These are phyloP conservation scores for Solanum peruvianum DNA, from an alignment of 257 asterid genomes.

Conservation along the genomic window DNA sequence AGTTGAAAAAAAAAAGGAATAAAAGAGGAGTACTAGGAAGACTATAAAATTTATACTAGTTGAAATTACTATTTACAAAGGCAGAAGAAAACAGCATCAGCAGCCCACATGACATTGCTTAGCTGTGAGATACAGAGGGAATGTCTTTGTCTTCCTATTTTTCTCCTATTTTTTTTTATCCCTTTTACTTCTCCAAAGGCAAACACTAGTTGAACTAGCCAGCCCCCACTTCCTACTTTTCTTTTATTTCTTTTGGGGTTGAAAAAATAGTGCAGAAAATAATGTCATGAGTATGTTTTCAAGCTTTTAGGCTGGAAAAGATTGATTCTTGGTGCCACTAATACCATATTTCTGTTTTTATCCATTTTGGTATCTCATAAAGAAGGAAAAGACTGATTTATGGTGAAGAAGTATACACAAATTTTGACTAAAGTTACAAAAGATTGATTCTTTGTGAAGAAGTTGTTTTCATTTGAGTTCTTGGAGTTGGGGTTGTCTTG, in stretches of 20 bases:
- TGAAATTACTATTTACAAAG: not conserved
- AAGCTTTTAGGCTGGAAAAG: conserved; percentile 47
- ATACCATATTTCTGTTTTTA: conserved; percentile 13
- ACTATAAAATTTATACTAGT: not conserved
- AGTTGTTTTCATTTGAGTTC: not conserved
- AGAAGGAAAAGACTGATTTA: not conserved
- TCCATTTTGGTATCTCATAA: not conserved
- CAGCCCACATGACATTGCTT: not conserved
- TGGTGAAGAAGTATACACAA: conserved; percentile 1
- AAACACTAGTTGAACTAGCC: not conserved
- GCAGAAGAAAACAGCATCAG: not conserved
- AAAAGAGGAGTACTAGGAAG: not conserved
- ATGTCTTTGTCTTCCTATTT: not conserved
- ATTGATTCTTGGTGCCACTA: conserved; percentile 13
- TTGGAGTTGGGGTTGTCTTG: not conserved
- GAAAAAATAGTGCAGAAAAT: conserved; percentile 6
- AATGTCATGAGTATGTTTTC: conserved; percentile 17
- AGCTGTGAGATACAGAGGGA: not conserved
- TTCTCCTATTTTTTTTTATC: not conserved
- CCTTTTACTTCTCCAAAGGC: not conserved
- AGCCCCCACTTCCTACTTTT: conserved; percentile 18
- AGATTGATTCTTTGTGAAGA: not conserved
- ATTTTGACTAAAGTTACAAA: not conserved
- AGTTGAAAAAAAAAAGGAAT: not conserved
- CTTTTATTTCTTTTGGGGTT: conserved; percentile 1